A percentile compares a stretch with the other conserved stretches of the same genome.
These are phyloP conservation scores for Hyparrhenia diplandra DNA, from an alignment of 176 grass and related monocot species.

Conservation along the genomic window DNA sequence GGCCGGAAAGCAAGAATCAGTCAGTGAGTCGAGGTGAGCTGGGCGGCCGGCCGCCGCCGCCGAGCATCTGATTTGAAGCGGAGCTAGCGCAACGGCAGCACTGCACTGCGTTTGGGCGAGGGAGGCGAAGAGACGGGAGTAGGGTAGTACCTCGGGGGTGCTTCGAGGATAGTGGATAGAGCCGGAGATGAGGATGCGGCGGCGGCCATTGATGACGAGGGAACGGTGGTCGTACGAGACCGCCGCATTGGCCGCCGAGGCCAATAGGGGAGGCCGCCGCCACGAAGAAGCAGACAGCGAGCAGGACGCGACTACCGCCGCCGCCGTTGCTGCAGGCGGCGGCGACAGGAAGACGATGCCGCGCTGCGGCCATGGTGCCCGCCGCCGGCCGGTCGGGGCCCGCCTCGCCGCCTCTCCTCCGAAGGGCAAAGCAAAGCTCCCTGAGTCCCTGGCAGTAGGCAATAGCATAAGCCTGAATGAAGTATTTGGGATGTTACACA, in stretches of 20 bases:
- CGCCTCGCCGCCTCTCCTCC: background rate
- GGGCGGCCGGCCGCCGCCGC: too few relatives aligned
- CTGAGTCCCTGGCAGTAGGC: background rate
- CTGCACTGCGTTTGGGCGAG: constrained; percentile 15
- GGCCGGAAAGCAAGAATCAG: background rate
- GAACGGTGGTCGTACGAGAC: constrained; percentile 83
- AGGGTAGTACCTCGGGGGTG: constrained; percentile 77
- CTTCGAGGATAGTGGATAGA: constrained; percentile 96
- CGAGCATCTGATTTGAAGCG: too few relatives aligned
- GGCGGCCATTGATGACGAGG: constrained; percentile 68
- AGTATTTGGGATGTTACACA: too few relatives aligned
- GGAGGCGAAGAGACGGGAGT: background rate
- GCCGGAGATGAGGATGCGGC: constrained; percentile 90
- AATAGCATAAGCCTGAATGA: too few relatives aligned
- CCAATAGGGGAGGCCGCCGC: constrained; percentile 15
- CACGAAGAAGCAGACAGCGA: constrained; percentile 21
- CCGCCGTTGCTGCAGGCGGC: too few relatives aligned
- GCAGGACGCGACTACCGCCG: background rate
- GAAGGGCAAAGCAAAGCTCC: background rate
- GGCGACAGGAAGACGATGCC: too few relatives aligned
- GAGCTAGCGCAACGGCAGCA: background rate
- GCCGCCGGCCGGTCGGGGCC: too few relatives aligned
- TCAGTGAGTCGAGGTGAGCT: too few relatives aligned
- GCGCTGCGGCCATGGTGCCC: background rate
- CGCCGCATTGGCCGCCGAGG: constrained; percentile 35